Evolutionary conservation across 2,329 filamentous ascomycete species (phyloP), one percentile per base, ranked within the genome.

Genomic region (Chaetomium sp.): DNA sequence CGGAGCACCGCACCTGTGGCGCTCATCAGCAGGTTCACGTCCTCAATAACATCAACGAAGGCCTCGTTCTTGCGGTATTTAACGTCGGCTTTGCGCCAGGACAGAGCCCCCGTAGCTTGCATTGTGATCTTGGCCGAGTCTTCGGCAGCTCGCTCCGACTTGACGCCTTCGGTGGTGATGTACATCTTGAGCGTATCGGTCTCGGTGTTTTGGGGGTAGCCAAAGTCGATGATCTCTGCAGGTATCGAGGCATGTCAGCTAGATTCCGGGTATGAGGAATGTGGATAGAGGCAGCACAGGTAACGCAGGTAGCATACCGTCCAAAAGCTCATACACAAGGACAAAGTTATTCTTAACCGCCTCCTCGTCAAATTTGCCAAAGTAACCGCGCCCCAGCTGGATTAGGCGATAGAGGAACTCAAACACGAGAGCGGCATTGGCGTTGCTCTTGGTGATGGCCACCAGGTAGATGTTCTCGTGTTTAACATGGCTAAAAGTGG

Each of bases 321-420:
- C 94, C 54, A 99, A 76, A 55, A 99, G 81, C 79, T 99, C 94
- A 73, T 99, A 99, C 41, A 99, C 91, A 63, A 99, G 79, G 62
- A 99, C 94, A 76, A 99, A 99, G 77, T 99, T 99, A 76, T 96
- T 97, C 86, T 99, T 99, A 66, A 99, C 92, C 55, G 94, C 91
- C 76, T 99, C 94, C 79, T 99, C 94, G 69, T 99, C 94, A 69
- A 99, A 96, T 74, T 97, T 97, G 70, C 89, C 92, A 79, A 99
- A 99, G 74, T 99, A 99, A 56, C 91, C 89, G 75, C 89, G 91
- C 43, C 94, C 94, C 62, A 99, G 78, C 68, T 87, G 82, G 62
- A 96, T 89, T 67, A 99, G 77, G 65, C 91, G 85, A 76, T 97
- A 97, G 59, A 99, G 78, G 70, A 99, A 99, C 76, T 99, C 94